Conservation (phyloP, 768 basidiomycete species). For the Suillus bovinus region DNA sequence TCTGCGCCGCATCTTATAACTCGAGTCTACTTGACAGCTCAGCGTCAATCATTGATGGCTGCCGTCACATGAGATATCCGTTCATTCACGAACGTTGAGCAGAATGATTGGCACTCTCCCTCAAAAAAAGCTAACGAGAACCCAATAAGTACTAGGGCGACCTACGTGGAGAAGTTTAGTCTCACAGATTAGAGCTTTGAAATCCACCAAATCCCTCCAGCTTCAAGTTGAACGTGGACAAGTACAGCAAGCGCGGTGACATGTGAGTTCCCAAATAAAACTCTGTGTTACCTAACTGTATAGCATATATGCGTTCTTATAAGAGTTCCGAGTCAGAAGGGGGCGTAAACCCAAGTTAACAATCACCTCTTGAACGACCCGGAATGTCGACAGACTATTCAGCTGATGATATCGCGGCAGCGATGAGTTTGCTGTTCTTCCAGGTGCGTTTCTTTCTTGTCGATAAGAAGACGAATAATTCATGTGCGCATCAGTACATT, state of each 20-base stretch:
- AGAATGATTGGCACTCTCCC: no score
- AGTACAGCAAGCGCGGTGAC: background rate
- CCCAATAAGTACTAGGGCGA: no score
- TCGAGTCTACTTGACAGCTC: no score
- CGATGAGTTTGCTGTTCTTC: background rate
- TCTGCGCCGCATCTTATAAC: background rate
- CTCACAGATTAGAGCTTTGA: no score
- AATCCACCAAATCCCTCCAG: no score
- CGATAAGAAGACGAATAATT: background rate
- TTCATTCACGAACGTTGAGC: no score
- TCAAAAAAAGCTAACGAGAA: no score
- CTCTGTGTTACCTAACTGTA: background rate
- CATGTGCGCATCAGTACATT: background rate
- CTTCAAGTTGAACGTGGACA: no score
- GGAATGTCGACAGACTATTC: background rate
- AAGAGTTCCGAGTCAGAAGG: background rate
- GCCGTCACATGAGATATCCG: no score
- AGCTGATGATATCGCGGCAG: background rate
- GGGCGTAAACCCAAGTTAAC: background rate
- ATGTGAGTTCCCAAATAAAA: background rate
- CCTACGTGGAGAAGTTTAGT: no score
- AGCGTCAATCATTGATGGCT: background rate
- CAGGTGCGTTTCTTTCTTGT: background rate
- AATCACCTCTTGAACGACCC: background rate
- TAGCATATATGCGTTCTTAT: background rate